Conservation (phyloP, 75 land plant genomes). For the Pinus taeda region DNA sequence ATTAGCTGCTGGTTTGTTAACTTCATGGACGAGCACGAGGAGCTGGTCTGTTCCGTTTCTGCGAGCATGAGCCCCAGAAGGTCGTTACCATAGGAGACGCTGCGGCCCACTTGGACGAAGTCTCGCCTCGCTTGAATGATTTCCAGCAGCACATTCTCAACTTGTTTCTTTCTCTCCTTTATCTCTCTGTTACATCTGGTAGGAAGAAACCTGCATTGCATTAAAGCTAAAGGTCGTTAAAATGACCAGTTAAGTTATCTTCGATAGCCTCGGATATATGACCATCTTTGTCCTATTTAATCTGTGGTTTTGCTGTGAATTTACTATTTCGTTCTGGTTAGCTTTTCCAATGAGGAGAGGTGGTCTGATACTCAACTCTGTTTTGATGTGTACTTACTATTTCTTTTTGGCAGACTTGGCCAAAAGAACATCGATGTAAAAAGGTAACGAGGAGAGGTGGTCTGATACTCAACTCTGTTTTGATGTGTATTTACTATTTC, state of each 20-base stretch:
- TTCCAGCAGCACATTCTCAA: slow-evolving; percentile 64
- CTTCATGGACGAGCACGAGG: neutral
- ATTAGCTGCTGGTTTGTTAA: slow-evolving; percentile 50
- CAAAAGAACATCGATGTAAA: too few relatives aligned
- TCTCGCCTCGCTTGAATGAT: slow-evolving; percentile 60
- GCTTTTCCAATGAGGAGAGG: too few relatives aligned
- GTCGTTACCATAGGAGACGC: slow-evolving; percentile 63
- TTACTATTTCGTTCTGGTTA: too few relatives aligned
- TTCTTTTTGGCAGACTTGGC: too few relatives aligned
- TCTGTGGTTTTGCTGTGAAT: neutral
- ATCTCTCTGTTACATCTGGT: slow-evolving; percentile 72
- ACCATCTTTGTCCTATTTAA: too few relatives aligned
- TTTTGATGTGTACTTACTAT: too few relatives aligned
- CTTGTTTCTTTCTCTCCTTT: slow-evolving; percentile 48
- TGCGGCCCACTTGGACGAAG: slow-evolving; percentile 36
- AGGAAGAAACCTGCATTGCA: slow-evolving; percentile 64
- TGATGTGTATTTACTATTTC: too few relatives aligned
- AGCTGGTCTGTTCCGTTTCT: slow-evolving; percentile 34
- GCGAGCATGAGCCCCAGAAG: slow-evolving; percentile 75
- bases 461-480: too few relatives aligned
- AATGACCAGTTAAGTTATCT: too few relatives aligned
- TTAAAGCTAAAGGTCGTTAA: neutral
- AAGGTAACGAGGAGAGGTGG: too few relatives aligned
- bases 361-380: too few relatives aligned
- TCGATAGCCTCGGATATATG: neutral